phyloP scores from a whole-genome alignment of 805 yeast genomes.

The Zygosaccharomyces bailii region DNA sequence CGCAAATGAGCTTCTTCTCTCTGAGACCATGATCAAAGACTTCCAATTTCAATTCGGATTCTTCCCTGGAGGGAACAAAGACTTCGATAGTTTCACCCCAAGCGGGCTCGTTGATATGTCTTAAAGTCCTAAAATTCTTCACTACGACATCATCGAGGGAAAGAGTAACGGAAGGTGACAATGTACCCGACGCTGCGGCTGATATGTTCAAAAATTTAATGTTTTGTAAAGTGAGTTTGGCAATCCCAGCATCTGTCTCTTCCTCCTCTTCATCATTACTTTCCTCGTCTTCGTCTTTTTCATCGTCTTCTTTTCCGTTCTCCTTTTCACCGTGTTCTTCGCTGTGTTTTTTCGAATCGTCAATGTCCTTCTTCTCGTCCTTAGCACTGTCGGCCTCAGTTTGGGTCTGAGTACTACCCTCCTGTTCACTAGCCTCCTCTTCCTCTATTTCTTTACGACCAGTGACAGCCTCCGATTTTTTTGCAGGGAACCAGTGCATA shows the following conservation, averaged over 20 bases:
- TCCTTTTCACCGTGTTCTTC: neutral
- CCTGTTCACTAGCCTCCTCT: slow-evolving; percentile 15
- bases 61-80: slow-evolving; percentile 57
- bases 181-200: slow-evolving; percentile 43
- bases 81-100: slow-evolving; percentile 65
- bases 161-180: slow-evolving; percentile 66
- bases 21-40: slow-evolving; percentile 56
- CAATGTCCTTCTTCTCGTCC: too few species aligned
- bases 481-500: slow-evolving; percentile 40
- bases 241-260: slow-evolving; percentile 64
- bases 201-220: slow-evolving; percentile 56
- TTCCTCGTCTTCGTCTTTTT: slow-evolving; percentile 15
- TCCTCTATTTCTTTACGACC: slow-evolving; percentile 11
- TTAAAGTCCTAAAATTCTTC: slow-evolving; percentile 58
- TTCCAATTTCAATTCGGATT: slow-evolving; percentile 51
- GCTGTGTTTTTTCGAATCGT: neutral
- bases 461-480: slow-evolving; percentile 6
- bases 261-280: slow-evolving; percentile 32
- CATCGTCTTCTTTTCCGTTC: slow-evolving; percentile 9
- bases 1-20: slow-evolving; percentile 49
- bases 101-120: slow-evolving; percentile 67
- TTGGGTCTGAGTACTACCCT: slow-evolving; percentile 8
- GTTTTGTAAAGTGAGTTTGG: slow-evolving; percentile 58
- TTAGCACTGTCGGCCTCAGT: too few species aligned
- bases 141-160: slow-evolving; percentile 53